Percentiles rank a stretch among this genome's conserved stretches.
phyloP scores from a whole-genome alignment of 805 yeast species.

The Metschnikowia kunwiensis region DNA sequence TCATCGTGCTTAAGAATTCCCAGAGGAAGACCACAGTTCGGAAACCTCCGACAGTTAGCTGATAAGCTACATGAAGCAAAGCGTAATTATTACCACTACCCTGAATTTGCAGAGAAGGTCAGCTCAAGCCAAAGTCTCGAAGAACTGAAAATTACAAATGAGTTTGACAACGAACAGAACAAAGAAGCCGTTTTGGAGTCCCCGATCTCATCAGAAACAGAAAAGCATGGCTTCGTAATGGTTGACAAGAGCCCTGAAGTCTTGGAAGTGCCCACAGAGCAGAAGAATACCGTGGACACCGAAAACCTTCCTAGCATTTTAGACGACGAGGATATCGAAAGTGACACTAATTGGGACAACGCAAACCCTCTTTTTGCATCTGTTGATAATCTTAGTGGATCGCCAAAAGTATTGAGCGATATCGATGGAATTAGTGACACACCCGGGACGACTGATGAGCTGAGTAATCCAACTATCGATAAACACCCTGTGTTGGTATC shows the following conservation, averaged over 20 bases:
- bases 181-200: too few species aligned
- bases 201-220: constrained; percentile 3
- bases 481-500: constrained; percentile 17
- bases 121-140: not conserved
- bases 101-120: constrained; percentile 15
- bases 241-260: constrained; percentile 2
- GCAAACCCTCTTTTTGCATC: constrained; percentile 15
- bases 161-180: too few species aligned
- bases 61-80: constrained; percentile 29
- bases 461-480: not conserved
- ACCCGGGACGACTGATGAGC: not conserved
- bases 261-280: constrained; percentile 11
- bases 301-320: constrained; percentile 5
- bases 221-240: constrained; percentile 9
- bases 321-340: constrained; percentile 29
- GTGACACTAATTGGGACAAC: constrained; percentile 22
- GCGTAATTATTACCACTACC: constrained; percentile 32
- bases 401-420: constrained; percentile 3
- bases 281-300: not conserved
- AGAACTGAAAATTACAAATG: not conserved
- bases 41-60: constrained; percentile 35
- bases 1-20: not conserved
- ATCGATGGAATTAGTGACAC: not conserved
- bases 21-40: constrained; percentile 36
- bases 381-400: constrained; percentile 8